A percentile compares a stretch with the other conserved stretches of the same genome.
These are phyloP conservation scores for Inonotus obliquus DNA, from an alignment of 1,284 basidiomycete genomes.

Conservation along the genomic window DNA sequence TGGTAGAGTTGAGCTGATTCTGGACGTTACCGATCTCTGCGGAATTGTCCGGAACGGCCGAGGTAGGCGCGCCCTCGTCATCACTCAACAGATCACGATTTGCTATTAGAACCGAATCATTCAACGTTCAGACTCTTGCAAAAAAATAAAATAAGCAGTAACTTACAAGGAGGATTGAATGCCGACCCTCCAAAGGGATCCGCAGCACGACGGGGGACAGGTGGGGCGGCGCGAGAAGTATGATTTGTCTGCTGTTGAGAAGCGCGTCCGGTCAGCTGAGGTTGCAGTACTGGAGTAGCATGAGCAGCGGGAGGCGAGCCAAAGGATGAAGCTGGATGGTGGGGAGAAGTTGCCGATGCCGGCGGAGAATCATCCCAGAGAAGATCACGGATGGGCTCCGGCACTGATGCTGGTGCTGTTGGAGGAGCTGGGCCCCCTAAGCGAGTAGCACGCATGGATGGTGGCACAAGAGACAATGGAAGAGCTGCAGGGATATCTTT, in stretches of 20 bases:
- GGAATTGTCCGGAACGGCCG: constrained; percentile 56
- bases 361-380: constrained; percentile 66
- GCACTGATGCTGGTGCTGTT: constrained; percentile 27
- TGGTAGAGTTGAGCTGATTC: constrained; percentile 83
- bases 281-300: constrained; percentile 28
- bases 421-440: constrained; percentile 29
- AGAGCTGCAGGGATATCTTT: constrained; percentile 73
- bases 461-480: constrained; percentile 77
- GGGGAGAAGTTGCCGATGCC: constrained; percentile 36
- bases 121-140: neutral
- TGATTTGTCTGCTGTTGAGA: constrained; percentile 25
- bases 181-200: constrained; percentile 42
- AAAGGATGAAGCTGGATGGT: constrained; percentile 23
- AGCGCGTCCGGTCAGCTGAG: constrained; percentile 31
- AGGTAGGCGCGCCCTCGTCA: constrained; percentile 51
- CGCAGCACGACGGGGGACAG: constrained; percentile 24
- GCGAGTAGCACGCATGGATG: constrained; percentile 55
- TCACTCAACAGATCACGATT: constrained; percentile 63
- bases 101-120: constrained; percentile 21
- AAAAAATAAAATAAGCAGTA: neutral
- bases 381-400: constrained; percentile 39
- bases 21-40: constrained; percentile 83
- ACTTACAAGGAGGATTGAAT: constrained; percentile 25
- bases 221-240: constrained; percentile 18
- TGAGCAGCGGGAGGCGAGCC: constrained; percentile 16